Evolutionary conservation across 805 yeast genomes (phyloP), one percentile per base, ranked within the genome.

Genomic region (Suhomyces sp.): DNA sequence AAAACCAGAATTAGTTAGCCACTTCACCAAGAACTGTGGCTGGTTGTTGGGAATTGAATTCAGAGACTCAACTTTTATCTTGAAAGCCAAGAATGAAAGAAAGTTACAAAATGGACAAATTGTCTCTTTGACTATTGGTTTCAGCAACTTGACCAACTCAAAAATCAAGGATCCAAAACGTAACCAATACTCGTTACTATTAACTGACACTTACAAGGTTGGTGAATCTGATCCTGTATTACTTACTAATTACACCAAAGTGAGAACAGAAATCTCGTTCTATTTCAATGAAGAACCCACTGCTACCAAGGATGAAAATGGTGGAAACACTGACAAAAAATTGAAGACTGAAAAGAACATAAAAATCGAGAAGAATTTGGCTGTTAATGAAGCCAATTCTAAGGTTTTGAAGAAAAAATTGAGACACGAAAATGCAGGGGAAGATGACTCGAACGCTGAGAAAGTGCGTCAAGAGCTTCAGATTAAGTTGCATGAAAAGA

Each of bases 1-100:
- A 13, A 78, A 78, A 40, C 85, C 95, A 2, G 86, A 79, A 14
- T 65, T 91, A 48, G 79, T 70, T 22, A 53, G 65, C 17, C 67
- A 76, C 49, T 83, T 88, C 47, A 72, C 88, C 31, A 84, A 84
- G 53, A 86, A 86, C 51, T 75, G 82, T 44, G 98, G 98, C 35
- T 86, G 93, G 76, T 69, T 86, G 38, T 81, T 86, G 38, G 98
- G 98, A 40, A 74, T 91, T 42, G 96, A 88, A 52, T 87, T 86
- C 53, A 76, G 95, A 60, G 96, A 88, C 58, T 72, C 90, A 0
- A 66, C 81, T 2, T 77, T 85, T 44, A 70, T 88, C 12, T 65
- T 91, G 35, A 85, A 83, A 52, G 71, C 76, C 17, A 88, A 85
- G 51, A 83, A 79, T 56, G 84, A 81, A 25, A 71, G 91, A 46